Percentiles rank a stretch among this genome's conserved stretches.
phyloP scores from a whole-genome alignment of 164 flowering plant species.

The Vitis labrusca region DNA sequence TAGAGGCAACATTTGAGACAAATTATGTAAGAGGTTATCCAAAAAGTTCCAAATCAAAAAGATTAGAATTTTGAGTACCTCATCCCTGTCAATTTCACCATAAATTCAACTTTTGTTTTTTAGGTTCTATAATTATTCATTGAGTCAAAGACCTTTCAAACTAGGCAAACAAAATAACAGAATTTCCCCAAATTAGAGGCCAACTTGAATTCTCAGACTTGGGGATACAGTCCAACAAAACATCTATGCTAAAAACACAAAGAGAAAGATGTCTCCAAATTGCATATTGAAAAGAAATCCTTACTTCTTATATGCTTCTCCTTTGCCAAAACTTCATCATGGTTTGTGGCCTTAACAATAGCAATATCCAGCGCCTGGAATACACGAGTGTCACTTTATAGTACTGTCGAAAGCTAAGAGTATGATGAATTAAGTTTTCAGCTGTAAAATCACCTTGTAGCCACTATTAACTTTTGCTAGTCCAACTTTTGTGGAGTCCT shows the following conservation, averaged over 20 bases:
- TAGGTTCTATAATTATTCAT: too few relatives aligned
- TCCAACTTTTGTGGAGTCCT: constrained; percentile 53
- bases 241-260: neutral
- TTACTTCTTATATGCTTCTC: constrained; percentile 59
- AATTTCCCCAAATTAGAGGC: too few relatives aligned
- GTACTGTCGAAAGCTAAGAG: too few relatives aligned
- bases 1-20: neutral
- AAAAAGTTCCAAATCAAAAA: too few relatives aligned
- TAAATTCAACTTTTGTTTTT: too few relatives aligned
- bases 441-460: constrained; percentile 37
- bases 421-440: neutral
- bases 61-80: too few relatives aligned
- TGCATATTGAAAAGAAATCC: constrained; percentile 3
- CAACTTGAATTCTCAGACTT: too few relatives aligned
- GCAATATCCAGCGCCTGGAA: constrained; percentile 60
- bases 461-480: constrained; percentile 56
- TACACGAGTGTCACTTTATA: neutral
- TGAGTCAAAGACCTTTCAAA: too few relatives aligned
- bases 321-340: constrained; percentile 50
- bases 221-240: neutral
- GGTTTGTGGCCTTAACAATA: constrained; percentile 68
- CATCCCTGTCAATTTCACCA: too few relatives aligned
- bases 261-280: neutral
- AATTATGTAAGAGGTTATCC: neutral
- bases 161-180: too few relatives aligned